Conservation (phyloP, 78 protist species). For the Isochrysis galbana region DNA sequence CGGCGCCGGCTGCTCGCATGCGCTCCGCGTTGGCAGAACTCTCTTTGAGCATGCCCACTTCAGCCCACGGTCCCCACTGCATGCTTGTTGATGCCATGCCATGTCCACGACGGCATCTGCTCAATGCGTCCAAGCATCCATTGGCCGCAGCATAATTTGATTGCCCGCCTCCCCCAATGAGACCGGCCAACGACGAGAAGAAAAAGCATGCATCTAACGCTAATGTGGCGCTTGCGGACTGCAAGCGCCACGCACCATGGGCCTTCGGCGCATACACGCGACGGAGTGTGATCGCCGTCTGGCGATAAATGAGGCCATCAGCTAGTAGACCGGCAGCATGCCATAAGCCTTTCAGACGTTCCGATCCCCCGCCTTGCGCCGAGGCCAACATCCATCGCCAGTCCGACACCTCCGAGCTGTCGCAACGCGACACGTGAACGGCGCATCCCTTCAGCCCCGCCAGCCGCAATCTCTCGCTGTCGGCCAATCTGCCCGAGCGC, state of each 20-base stretch:
- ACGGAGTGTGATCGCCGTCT: not conserved
- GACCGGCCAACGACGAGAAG: slow-evolving; percentile 45
- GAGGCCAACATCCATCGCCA: not conserved
- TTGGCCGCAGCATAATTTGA: slow-evolving; percentile 69
- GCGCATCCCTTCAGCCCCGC: not conserved
- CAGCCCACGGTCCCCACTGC: slow-evolving; percentile 55
- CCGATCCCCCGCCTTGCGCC: not conserved
- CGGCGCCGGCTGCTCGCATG: no score
- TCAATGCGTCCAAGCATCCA: slow-evolving; percentile 70
- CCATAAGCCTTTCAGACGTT: slow-evolving; percentile 42
- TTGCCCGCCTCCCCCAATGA: slow-evolving; percentile 68
- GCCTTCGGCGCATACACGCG: not conserved
- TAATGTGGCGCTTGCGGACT: not conserved
- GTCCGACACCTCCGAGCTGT: not conserved
- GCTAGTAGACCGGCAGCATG: slow-evolving; percentile 38
- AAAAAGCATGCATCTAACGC: not conserved
- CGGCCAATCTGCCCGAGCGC: not conserved
- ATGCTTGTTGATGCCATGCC: slow-evolving; percentile 51
- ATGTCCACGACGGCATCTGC: not conserved
- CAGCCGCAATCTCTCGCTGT: not conserved
- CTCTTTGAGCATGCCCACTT: slow-evolving; percentile 12
- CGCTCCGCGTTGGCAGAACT: no score
- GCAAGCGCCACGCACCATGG: not conserved
- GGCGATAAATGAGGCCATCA: slow-evolving; percentile 16
- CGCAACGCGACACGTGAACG: not conserved